phyloP scores from a whole-genome alignment of 805 yeast genomes.

The Starmerella floris region DNA sequence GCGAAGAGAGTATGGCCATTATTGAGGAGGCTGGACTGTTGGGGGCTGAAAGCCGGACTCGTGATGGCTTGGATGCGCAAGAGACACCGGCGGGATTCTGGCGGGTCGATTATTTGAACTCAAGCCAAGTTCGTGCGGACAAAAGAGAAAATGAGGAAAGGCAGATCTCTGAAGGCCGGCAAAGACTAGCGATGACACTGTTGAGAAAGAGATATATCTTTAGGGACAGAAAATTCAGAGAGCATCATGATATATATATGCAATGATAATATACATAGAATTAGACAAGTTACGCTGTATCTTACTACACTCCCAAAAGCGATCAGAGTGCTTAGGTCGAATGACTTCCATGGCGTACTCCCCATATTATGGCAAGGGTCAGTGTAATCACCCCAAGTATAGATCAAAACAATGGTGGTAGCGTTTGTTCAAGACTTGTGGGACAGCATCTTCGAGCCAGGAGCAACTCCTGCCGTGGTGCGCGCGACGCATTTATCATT shows the following conservation, averaged over 20 bases:
- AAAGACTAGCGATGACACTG: constrained; percentile 10
- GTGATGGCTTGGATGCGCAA: constrained; percentile 3
- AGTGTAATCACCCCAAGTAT: no score
- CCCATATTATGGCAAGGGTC: no score
- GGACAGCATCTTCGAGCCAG: constrained; percentile 87
- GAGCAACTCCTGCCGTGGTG: constrained; percentile 79
- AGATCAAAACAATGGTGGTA: neutral
- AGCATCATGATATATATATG: neutral
- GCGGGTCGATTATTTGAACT: constrained; percentile 13
- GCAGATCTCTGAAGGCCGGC: constrained; percentile 4
- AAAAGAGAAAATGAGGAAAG: neutral
- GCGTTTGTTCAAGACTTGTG: constrained; percentile 50
- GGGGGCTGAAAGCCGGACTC: neutral
- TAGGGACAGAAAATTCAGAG: constrained; percentile 4
- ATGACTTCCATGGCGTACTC: no score
- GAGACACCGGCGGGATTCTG: constrained; percentile 17
- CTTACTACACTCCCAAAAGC: no score
- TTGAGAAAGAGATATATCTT: constrained; percentile 9
- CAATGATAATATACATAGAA: neutral
- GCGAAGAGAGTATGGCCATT: neutral
- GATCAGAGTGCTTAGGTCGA: no score
- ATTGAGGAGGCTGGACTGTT: neutral
- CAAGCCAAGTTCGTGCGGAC: constrained; percentile 4
- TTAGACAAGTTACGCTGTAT: no score
- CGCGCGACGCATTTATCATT: constrained; percentile 82